phyloP scores from a whole-genome alignment of 2,329 filamentous ascomycete genomes.

The Xylaria arbuscula region DNA sequence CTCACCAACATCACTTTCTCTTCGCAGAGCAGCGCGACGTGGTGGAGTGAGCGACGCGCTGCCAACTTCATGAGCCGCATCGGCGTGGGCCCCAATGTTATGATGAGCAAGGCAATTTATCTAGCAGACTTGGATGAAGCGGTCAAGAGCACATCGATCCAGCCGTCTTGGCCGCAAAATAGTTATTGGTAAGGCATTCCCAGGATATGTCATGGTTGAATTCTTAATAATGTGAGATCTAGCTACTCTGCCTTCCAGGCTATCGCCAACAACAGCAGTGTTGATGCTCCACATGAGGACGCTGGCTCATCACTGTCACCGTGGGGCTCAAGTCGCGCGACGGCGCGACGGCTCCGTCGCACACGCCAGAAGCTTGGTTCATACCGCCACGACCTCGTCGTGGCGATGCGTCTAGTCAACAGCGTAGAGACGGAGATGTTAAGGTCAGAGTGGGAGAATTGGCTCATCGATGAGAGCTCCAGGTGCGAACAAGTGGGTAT shows the following conservation, averaged over 20 bases:
- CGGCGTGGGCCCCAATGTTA: constrained; percentile 80
- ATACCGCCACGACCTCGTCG: constrained; percentile 89
- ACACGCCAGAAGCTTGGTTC: constrained; percentile 85
- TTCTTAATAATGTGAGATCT: constrained; percentile 24
- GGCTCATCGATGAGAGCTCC: constrained; percentile 81
- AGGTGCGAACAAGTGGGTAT: constrained; percentile 74
- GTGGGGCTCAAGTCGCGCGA: constrained; percentile 62
- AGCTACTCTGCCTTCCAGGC: constrained; percentile 71
- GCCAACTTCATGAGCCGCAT: constrained; percentile 82
- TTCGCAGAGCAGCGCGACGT: constrained; percentile 76
- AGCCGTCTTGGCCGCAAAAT: constrained; percentile 54
- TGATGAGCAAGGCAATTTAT: constrained; percentile 89
- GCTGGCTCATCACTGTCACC: constrained; percentile 59
- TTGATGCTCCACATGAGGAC: constrained; percentile 67
- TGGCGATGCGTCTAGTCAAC: constrained; percentile 91
- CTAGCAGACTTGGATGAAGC: constrained; percentile 81
- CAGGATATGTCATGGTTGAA: background rate
- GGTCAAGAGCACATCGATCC: constrained; percentile 52
- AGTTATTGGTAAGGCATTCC: constrained; percentile 61
- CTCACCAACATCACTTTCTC: constrained; percentile 80
- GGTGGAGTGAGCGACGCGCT: constrained; percentile 88
- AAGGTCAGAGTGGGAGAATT: constrained; percentile 91
- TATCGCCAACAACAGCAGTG: constrained; percentile 67
- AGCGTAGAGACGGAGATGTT: constrained; percentile 88
- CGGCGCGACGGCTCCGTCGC: constrained; percentile 74